Evolutionary conservation across 208 protist species (phyloP).

Genomic region (Angomonas deanei): DNA sequence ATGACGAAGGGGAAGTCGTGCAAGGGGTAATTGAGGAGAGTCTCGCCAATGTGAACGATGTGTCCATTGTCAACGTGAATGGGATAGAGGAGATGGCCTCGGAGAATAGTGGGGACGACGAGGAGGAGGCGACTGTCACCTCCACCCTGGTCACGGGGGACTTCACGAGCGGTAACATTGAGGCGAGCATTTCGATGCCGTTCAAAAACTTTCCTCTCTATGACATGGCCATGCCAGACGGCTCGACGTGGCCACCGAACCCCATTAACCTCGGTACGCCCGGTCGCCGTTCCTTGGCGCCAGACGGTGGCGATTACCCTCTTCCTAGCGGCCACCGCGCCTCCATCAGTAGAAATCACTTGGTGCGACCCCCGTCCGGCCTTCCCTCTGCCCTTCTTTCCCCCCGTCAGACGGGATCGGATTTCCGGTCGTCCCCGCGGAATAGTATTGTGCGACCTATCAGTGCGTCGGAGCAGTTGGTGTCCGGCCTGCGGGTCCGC

Average conservation of each 20-base stretch:
- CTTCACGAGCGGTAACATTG: not conserved
- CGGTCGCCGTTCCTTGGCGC: not conserved
- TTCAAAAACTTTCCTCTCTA: not conserved
- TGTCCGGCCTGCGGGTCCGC: conserved; percentile 27
- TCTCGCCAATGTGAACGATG: conserved; percentile 2
- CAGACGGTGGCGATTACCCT: conserved; percentile 19
- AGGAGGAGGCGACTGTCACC: conserved; percentile 1
- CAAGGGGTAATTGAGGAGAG: conserved; percentile 4
- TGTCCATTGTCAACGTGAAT: not conserved
- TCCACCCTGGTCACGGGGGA: not conserved
- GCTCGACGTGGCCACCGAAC: not conserved
- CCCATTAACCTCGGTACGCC: not conserved
- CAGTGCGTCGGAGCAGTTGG: conserved; percentile 26
- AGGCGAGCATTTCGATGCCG: not conserved
- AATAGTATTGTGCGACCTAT: conserved; percentile 12
- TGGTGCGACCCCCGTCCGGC: conserved; percentile 15
- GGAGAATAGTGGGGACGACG: not conserved
- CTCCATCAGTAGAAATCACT: conserved; percentile 39
- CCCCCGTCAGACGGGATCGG: not conserved
- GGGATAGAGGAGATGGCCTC: conserved; percentile 5
- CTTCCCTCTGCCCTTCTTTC: conserved; percentile 2
- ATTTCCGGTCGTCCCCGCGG: conserved; percentile 15
- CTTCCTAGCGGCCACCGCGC: conserved; percentile 18
- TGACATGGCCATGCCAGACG: not conserved
- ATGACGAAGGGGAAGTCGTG: conserved; percentile 9